Evolutionary conservation across 2,329 filamentous ascomycete genomes (phyloP), one percentile per base, ranked within the genome.

Genomic region (Alternaria brassicae): DNA sequence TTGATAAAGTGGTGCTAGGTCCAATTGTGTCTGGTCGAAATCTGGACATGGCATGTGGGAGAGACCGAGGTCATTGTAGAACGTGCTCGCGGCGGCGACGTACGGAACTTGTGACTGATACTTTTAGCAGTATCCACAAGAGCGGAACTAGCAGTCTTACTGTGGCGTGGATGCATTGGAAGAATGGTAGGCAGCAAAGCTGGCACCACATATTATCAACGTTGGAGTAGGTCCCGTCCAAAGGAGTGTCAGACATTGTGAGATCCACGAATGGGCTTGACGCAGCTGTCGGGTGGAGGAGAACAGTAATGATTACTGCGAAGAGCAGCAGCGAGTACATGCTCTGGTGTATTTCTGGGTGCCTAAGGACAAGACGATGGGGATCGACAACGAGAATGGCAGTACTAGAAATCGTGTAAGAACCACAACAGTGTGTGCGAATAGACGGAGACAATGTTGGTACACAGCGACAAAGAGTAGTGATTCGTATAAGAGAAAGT

Each of bases 321-420:
- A 72, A 23, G 9, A 72, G 44, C 27, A 77, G 62, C 56, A 71
- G 65, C 55, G 58, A 69, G 65, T 62, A 63, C 75, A 77, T 76
- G 62, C 67, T 74, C 61, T 54, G 51, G 53, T 48, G 40, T 49
- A 37, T 37, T 54, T 54, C 27, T 68, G 23, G 69, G 17, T 72
- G 71, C 70, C 73, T 73, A 53, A 60, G 69, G 57, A 63, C 19
- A 45, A 32, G 32, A 59, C 27, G n/a, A 15, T 30, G 49, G 47
- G 45, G 49, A 47, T 44, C 58, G 61, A 63, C 57, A 62, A 65
- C 50, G 56, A 60, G 56, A 58, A 39, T 47, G 23, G 19, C 19
- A 19, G 27, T 28, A 25, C 8, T 23, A 34, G 25, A 32, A 12
- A 39, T 8, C 23, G 17, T 10, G 23, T 45, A 28, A 27, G 32